Percentiles rank a stretch among this genome's conserved stretches.
These are phyloP conservation scores for Boehmeria nivea DNA, from an alignment of 306 rosid species.

Conservation along the genomic window DNA sequence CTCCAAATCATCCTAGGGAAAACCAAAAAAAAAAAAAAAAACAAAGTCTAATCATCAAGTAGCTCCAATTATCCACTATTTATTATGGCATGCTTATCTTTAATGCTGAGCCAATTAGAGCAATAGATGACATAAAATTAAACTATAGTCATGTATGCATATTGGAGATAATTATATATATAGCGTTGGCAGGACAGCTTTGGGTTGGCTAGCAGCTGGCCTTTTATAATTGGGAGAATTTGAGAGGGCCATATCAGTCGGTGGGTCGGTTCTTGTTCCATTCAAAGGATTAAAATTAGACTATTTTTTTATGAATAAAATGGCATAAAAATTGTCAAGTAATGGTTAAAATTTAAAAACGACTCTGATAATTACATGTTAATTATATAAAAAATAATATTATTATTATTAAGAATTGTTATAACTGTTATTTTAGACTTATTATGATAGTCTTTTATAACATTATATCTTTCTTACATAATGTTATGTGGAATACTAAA, in stretches of 20 bases:
- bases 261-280: conserved; percentile 56
- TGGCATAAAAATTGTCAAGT: background rate
- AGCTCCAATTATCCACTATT: conserved; percentile 9
- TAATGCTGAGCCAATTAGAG: conserved; percentile 32
- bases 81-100: conserved; percentile 24
- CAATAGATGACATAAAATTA: conserved; percentile 15
- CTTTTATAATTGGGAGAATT: conserved; percentile 26
- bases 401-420: too few species aligned
- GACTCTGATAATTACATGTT: too few species aligned
- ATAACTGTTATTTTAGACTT: too few species aligned
- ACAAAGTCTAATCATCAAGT: background rate
- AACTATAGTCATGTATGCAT: background rate
- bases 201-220: conserved; percentile 34
- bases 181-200: conserved; percentile 15
- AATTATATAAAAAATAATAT: too few species aligned
- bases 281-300: conserved; percentile 12
- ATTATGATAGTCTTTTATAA: too few species aligned
- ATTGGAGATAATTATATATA: conserved; percentile 11
- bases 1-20: background rate
- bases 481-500: too few species aligned
- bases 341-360: background rate
- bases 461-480: too few species aligned
- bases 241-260: conserved; percentile 40
- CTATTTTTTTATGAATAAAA: background rate
- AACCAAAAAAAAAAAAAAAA: background rate